Evolutionary conservation across 208 protist genomes (phyloP), one percentile per base, ranked within the genome.

Genomic region (Leishmania tropica): DNA sequence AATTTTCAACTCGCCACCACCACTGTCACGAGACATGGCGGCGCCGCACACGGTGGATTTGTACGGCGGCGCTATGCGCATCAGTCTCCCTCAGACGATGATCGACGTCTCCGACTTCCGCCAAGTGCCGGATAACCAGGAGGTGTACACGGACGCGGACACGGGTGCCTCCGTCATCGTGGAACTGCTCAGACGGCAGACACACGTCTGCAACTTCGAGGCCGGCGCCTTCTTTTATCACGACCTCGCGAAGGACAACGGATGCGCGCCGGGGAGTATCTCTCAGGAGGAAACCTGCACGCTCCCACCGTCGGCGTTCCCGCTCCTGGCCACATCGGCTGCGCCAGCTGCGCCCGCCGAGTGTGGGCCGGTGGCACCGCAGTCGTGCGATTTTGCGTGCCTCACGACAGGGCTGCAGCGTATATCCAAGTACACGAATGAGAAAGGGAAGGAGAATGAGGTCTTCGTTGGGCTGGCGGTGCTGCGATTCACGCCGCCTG

Each of bases 41-140:
- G 68, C 64, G 37, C 77, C 35, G 64, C 81, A 64, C 17, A 78
- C 48, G 31, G 84, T 92, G 0, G 80, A 92, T 24, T 77, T 97
- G 35, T 97, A 89, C 84, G 94, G 94, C 48, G 94, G 94, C 2
- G 94, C 94, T 40, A 95, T 97, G 81, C 80, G 76, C 35, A 86
- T 86, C 31, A 17, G 62, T 7, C 67, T 96, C 37, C 88, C 91
- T 19, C 31, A 47, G 13, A 42, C 78, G 45, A 79, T 90, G 74
- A 76, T 75, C 0, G 94, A 97, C 78, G 88, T 93, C 48, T 95
- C 91, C n/a, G 81, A 87, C 58, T 89, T 93, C 35, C 88, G 92
- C 5, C 91, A 94, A 65, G 89, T 97, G 58, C 94, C 94, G 3
- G 94, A 97, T 83, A 87, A 92, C 54, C 92, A 96, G 72, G 92